Percentiles rank a stretch among this genome's conserved stretches.
phyloP scores from a whole-genome alignment of 1,284 basidiomycete genomes.

The Ustilago shanxiensis region DNA sequence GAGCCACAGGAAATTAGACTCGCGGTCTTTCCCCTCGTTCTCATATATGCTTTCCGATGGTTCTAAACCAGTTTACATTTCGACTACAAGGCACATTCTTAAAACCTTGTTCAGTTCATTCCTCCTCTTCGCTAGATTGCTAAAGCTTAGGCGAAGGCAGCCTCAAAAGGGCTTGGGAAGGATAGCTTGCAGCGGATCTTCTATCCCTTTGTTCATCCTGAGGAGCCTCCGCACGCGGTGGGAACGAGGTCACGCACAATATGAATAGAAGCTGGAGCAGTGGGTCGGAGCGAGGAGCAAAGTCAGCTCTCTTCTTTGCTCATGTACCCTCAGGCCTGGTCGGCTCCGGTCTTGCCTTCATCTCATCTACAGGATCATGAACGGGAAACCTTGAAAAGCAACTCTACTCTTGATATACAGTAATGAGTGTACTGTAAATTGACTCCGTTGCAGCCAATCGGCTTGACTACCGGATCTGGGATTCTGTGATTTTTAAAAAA shows the following conservation, averaged over 20 bases:
- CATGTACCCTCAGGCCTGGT: neutral
- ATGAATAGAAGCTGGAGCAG: no score
- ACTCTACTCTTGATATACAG: no score
- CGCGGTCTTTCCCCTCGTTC: neutral
- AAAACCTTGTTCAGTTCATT: neutral
- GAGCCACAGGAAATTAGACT: neutral
- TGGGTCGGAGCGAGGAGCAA: neutral
- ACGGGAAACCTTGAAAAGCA: no score
- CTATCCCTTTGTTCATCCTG: no score
- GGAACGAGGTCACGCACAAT: no score
- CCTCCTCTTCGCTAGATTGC: neutral
- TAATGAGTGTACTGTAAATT: no score
- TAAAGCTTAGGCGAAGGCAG: no score
- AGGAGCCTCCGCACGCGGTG: no score
- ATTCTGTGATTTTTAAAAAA: neutral
- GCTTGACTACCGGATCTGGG: slow-evolving; percentile 2
- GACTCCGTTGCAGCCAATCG: neutral
- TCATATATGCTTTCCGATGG: no score
- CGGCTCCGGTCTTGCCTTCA: neutral
- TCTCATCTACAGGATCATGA: slow-evolving; percentile 16
- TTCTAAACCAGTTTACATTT: no score
- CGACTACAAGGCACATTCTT: no score
- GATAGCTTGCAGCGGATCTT: slow-evolving; percentile 6
- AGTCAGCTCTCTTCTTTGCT: neutral
- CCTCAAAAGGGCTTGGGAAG: neutral